Evolutionary conservation across 371 early-diverging fungal genomes (phyloP).

Genomic region (Encephalitozoon intestinalis): DNA sequence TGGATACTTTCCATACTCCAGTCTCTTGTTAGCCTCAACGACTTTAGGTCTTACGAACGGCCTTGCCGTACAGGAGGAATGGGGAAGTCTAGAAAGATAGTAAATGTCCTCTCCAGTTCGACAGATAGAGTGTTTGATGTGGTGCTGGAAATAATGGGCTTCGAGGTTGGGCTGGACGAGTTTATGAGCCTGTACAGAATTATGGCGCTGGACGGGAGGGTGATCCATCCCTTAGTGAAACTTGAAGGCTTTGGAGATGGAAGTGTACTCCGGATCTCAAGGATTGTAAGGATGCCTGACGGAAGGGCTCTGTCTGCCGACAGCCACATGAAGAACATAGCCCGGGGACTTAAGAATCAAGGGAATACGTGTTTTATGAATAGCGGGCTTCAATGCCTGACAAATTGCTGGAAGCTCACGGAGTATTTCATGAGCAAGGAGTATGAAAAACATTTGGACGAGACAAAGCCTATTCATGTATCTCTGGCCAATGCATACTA

Average conservation of each 20-base stretch:
- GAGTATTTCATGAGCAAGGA: constrained; percentile 64
- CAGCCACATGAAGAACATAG: not conserved
- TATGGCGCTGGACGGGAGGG: not conserved
- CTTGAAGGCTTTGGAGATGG: not conserved
- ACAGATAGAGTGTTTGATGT: not conserved
- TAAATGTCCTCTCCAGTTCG: not conserved
- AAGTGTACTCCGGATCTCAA: not conserved
- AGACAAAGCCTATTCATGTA: constrained; percentile 68
- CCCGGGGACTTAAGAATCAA: constrained; percentile 66
- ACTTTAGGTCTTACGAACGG: not conserved
- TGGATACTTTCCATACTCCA: not conserved
- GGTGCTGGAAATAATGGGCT: not conserved
- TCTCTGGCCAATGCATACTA: constrained; percentile 67
- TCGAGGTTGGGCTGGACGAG: not conserved
- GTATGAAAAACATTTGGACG: constrained; percentile 67
- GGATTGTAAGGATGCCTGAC: not conserved
- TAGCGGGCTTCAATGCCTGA: constrained; percentile 82
- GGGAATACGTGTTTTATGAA: constrained; percentile 98
- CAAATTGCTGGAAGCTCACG: constrained; percentile 74
- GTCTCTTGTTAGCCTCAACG: not conserved
- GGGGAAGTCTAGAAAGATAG: not conserved
- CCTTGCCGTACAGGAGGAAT: too few species aligned
- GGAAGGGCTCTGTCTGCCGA: constrained; percentile 6
- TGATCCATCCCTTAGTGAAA: constrained; percentile 17
- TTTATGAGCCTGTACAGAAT: constrained; percentile 1